These are phyloP conservation scores for Phytophthora litchii DNA, from an alignment of 352 stramenopile species.

Conservation along the genomic window DNA sequence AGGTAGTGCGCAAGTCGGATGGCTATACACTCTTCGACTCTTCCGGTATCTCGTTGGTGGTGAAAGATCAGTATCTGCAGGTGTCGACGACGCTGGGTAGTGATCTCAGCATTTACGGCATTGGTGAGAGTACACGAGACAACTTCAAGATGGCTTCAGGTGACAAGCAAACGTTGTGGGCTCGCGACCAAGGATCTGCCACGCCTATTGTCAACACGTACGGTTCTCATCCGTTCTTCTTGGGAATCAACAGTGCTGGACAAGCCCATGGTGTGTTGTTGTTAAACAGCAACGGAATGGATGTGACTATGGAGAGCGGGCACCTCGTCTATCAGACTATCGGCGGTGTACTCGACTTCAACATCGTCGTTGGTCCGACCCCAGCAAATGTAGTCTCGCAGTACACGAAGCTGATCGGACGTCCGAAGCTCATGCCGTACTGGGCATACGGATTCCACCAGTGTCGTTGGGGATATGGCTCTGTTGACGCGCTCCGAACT, in stretches of 20 bases:
- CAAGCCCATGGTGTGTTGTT: slow-evolving; percentile 59
- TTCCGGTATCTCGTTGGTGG: slow-evolving; percentile 38
- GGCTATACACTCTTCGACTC: slow-evolving; percentile 51
- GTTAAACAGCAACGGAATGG: slow-evolving; percentile 72
- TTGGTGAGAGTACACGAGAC: slow-evolving; percentile 46
- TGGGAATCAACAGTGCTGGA: slow-evolving; percentile 46
- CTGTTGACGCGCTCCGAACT: slow-evolving; percentile 27
- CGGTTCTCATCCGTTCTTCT: slow-evolving; percentile 64
- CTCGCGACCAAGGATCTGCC: slow-evolving; percentile 42
- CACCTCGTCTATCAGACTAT: slow-evolving; percentile 60
- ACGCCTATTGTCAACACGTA: slow-evolving; percentile 55
- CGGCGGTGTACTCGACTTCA: slow-evolving; percentile 70
- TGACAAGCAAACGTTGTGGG: slow-evolving; percentile 61
- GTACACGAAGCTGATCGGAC: slow-evolving; percentile 64
- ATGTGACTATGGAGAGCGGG: slow-evolving; percentile 50
- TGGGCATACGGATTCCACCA: slow-evolving; percentile 79
- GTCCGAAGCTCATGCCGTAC: slow-evolving; percentile 65
- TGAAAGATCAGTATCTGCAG: slow-evolving; percentile 56
- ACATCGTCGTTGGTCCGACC: slow-evolving; percentile 51
- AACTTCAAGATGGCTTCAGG: slow-evolving; percentile 43
- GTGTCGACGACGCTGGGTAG: slow-evolving; percentile 28
- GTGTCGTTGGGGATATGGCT: slow-evolving; percentile 57
- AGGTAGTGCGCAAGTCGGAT: slow-evolving; percentile 44
- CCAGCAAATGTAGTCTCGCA: slow-evolving; percentile 51
- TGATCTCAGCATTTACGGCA: slow-evolving; percentile 44